Evolutionary conservation across 257 asterid genomes (phyloP).

Genomic region (Nicotiana attenuata): DNA sequence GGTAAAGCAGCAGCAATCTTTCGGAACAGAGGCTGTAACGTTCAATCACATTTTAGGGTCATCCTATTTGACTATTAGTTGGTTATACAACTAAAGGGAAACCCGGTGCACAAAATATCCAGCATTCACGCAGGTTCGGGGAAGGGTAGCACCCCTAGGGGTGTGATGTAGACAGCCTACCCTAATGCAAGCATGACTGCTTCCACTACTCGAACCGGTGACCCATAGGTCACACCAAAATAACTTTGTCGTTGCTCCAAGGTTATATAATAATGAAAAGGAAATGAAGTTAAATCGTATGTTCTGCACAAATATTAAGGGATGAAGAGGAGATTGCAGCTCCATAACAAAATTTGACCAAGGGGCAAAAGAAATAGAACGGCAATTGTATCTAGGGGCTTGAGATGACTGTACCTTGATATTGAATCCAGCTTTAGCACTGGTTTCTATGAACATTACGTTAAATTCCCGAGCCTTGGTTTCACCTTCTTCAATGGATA

Average conservation of each 20-base stretch:
- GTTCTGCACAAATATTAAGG: neutral
- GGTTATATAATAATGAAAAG: neutral
- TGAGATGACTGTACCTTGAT: conserved; percentile 11
- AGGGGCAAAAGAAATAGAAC: too few species aligned
- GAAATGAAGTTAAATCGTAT: neutral
- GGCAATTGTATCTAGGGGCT: too few species aligned
- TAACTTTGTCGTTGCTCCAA: too few species aligned
- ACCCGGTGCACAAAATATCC: too few species aligned
- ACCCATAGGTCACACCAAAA: too few species aligned
- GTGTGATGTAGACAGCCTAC: too few species aligned
- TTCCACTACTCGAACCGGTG: too few species aligned
- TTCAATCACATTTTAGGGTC: neutral
- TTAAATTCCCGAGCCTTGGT: conserved; percentile 18
- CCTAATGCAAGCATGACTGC: too few species aligned
- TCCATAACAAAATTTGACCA: neutral
- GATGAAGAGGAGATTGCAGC: neutral
- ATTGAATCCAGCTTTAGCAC: conserved; percentile 25
- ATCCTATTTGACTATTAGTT: neutral
- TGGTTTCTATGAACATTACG: conserved; percentile 17
- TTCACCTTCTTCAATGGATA: conserved; percentile 18
- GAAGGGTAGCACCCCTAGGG: too few species aligned
- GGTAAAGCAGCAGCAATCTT: conserved; percentile 62
- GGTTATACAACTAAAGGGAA: neutral
- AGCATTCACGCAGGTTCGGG: too few species aligned
- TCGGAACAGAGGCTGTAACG: conserved; percentile 46